These are phyloP conservation scores for Pleodorina starrii DNA, from an alignment of 139 green algal species.

Conservation along the genomic window DNA sequence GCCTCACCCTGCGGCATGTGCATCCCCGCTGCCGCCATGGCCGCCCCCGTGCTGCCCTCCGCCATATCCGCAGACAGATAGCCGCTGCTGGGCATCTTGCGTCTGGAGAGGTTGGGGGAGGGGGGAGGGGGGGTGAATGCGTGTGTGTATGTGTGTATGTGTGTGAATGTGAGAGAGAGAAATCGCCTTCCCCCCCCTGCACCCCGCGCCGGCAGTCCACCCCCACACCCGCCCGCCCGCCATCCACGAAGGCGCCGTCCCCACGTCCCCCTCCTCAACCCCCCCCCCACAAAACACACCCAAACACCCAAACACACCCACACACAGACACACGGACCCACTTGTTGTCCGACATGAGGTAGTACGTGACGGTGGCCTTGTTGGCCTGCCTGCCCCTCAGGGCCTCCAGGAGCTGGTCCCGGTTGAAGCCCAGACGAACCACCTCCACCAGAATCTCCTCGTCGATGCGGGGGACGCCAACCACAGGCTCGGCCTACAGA, in stretches of 20 bases:
- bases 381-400: slow-evolving; percentile 85
- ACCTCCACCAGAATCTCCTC: slow-evolving; percentile 89
- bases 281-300: neutral
- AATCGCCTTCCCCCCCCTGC: too few species aligned
- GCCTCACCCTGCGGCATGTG: slow-evolving; percentile 21
- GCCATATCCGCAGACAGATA: slow-evolving; percentile 79
- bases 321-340: neutral
- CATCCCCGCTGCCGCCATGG: slow-evolving; percentile 41
- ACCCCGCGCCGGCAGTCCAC: too few species aligned
- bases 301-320: neutral
- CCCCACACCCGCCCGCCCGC: too few species aligned
- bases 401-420: slow-evolving; percentile 77
- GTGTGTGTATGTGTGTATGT: too few species aligned
- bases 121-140: neutral
- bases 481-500: slow-evolving; percentile 74
- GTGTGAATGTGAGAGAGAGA: too few species aligned
- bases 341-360: slow-evolving; percentile 92
- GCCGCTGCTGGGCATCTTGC: slow-evolving; percentile 68
- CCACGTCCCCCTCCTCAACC: too few species aligned
- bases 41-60: slow-evolving; percentile 57
- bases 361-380: slow-evolving; percentile 98
- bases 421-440: slow-evolving; percentile 90
- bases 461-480: slow-evolving; percentile 68
- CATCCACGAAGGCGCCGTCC: too few species aligned
- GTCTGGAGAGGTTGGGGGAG: slow-evolving; percentile 10